Evolutionary conservation across 306 rosid species (phyloP).

Genomic region (Delonix regia): DNA sequence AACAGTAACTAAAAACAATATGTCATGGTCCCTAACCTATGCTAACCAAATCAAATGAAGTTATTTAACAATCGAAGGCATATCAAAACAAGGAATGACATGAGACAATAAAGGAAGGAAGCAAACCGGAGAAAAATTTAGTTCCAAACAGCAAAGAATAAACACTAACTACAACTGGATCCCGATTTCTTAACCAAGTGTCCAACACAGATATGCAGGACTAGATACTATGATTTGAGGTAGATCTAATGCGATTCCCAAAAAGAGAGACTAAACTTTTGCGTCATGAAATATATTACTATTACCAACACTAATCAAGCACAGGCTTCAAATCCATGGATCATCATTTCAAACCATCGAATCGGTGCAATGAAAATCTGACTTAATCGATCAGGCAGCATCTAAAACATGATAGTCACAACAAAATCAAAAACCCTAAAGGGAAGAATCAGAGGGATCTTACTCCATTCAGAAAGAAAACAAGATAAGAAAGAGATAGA

Average conservation of each 20-base stretch:
- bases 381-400: not conserved
- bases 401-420: not conserved
- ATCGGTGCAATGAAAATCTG: not conserved
- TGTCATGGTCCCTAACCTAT: not conserved
- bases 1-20: not conserved
- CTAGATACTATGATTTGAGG: not conserved
- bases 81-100: not conserved
- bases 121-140: not conserved
- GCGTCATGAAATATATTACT: not conserved
- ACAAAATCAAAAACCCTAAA: constrained; percentile 5
- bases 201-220: not conserved
- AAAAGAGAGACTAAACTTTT: not conserved
- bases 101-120: not conserved
- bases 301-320: not conserved
- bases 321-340: not conserved
- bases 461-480: not conserved
- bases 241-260: not conserved
- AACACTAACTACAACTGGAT: not conserved
- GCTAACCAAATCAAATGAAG: constrained; percentile 9
- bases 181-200: not conserved
- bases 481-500: not conserved
- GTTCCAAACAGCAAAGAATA: constrained; percentile 9
- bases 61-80: not conserved
- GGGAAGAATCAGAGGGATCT: not conserved
- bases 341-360: not conserved